Base-by-base conservation (phyloP, 495 filamentous ascomycete genomes). In the Tuber borchii region DNA sequence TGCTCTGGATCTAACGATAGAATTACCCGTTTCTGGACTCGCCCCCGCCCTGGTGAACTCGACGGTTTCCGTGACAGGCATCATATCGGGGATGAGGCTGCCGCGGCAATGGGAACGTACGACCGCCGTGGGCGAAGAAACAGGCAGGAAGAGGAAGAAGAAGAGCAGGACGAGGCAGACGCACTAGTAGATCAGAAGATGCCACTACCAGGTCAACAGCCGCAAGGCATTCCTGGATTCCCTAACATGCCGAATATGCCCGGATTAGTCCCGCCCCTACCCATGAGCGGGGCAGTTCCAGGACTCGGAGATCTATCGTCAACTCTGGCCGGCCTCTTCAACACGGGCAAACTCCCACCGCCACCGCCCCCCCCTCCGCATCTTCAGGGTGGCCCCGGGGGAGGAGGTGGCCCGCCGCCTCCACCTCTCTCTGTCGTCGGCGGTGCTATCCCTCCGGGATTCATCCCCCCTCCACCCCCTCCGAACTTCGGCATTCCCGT, bases 1-100 rank as follows among this genome's bases (percentile, higher is more conserved):
- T 93, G 94, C n/a, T 97, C 95, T n/a, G 95, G 95, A 7, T 97
- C 95, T 3, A 99, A 99, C 83, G 95, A 99, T 84, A 91, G 95
- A 70, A 93, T 96, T 69, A 97, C 95, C 12, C 90, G 95, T 46
- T 99, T 99, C 86, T 99, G 95, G 95, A 92, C 93, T 20, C 90
- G 95, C 31, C 87, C 92, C 10, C 86, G 95, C 70, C 95, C 95
- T 4, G 95, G 95, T 44, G 95, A 97, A 79, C 89, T 87, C 72
- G 90, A 91, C 74, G 91, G 90, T 81, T 89, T 92, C 86, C 93
- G 92, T 81, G 95, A 98, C 83, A 89, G 93, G 68, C 97, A 95
- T 83, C 95, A 99, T 81, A 93, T 97, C 75, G 95, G 95, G 56
- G 94, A 97, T 84, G 90, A 92, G 45, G 95, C 93, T 1, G 95